Percentiles rank a stretch among this genome's conserved stretches.
Conservation (phyloP, 768 basidiomycete genomes). For the Suillus ampliporus region DNA sequence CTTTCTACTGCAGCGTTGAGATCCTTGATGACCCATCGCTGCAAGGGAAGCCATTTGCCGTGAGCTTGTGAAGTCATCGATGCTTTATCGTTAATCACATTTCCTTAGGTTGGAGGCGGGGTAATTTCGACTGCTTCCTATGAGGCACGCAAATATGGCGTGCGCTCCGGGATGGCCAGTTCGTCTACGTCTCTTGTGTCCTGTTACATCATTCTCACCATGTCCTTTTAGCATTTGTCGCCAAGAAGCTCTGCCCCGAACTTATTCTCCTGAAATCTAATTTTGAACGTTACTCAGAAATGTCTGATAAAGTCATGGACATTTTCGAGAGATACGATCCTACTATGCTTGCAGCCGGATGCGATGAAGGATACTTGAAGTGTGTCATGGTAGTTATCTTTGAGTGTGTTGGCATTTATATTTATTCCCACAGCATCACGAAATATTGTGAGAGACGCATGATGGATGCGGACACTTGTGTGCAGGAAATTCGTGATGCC, state of each 20-base stretch:
- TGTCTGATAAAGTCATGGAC: conserved; percentile 73
- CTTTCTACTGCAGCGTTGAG: conserved; percentile 87
- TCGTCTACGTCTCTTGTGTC: conserved; percentile 18
- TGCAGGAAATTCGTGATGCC: conserved; percentile 72
- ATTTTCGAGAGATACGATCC: conserved; percentile 77
- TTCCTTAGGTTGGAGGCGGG: conserved; percentile 73
- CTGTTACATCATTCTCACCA: not conserved
- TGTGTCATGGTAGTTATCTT: conserved; percentile 38
- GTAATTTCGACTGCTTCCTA: conserved; percentile 91
- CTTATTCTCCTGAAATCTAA: conserved; percentile 71
- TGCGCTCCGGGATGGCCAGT: conserved; percentile 97
- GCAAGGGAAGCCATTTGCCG: conserved; percentile 76
- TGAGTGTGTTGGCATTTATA: not conserved
- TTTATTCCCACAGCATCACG: conserved; percentile 66
- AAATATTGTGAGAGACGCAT: conserved; percentile 74
- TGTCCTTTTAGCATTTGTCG: conserved; percentile 72
- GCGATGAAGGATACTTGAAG: conserved; percentile 95
- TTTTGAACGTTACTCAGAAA: conserved; percentile 66
- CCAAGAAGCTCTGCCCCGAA: conserved; percentile 91
- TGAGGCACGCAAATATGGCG: conserved; percentile 88
- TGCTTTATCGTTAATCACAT: conserved; percentile 11
- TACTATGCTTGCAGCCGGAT: conserved; percentile 74
- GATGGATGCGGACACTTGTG: conserved; percentile 73
- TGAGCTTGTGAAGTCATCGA: conserved; percentile 32
- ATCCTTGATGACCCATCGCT: conserved; percentile 67